A percentile compares a stretch with the other conserved stretches of the same genome.
Conservation (phyloP, 768 basidiomycete species). For the Mycena indigotica region DNA sequence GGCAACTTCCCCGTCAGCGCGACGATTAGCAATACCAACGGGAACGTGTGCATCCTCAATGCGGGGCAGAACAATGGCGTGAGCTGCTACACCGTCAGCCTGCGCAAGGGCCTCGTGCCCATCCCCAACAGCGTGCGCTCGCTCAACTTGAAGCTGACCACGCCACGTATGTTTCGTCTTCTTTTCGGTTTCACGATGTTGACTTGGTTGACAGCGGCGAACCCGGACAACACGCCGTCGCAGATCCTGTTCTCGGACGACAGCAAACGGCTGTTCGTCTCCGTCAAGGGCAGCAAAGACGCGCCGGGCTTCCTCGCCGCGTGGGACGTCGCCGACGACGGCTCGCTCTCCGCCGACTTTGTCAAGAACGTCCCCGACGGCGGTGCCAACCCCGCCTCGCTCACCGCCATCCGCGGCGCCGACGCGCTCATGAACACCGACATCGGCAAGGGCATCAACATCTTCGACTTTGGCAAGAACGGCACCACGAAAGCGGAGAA, state of each 20-base stretch:
- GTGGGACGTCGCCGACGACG: constrained; percentile 35
- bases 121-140: constrained; percentile 34
- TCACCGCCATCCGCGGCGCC: constrained; percentile 23
- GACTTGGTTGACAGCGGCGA: constrained; percentile 17
- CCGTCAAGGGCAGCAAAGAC: constrained; percentile 37
- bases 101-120: constrained; percentile 28
- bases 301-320: constrained; percentile 37
- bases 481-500: constrained; percentile 3
- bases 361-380: constrained; percentile 29
- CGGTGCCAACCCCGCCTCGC: constrained; percentile 35
- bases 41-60: constrained; percentile 30
- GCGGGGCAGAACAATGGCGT: constrained; percentile 27
- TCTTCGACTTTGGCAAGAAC: constrained; percentile 15
- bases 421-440: constrained; percentile 21
- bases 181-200: not conserved
- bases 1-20: constrained; percentile 41
- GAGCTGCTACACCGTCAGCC: constrained; percentile 36
- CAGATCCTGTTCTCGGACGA: constrained; percentile 38
- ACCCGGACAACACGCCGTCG: constrained; percentile 32
- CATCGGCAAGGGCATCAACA: constrained; percentile 15
- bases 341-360: constrained; percentile 34
- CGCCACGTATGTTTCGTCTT: constrained; percentile 16
- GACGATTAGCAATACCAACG: constrained; percentile 26
- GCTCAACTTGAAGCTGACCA: constrained; percentile 34
- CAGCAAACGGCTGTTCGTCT: constrained; percentile 32